Percentiles rank a stretch among this genome's conserved stretches.
Conservation (phyloP, 768 basidiomycete genomes). For the Russula lepida region DNA sequence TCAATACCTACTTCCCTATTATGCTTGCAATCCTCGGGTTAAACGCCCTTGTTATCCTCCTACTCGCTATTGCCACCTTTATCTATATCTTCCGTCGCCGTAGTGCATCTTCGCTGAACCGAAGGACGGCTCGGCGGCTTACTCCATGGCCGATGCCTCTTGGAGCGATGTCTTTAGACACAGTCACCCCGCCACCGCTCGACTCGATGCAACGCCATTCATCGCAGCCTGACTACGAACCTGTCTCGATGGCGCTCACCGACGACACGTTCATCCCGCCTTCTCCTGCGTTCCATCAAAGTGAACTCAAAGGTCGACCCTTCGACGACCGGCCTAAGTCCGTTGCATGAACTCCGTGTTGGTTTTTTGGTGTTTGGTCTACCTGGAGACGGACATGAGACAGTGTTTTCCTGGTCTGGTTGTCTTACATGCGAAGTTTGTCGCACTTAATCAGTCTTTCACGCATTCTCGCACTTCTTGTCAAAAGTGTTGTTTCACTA, state of each 20-base stretch:
- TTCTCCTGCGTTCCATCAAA: constrained; percentile 26
- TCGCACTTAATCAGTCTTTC: background rate
- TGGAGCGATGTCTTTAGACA: constrained; percentile 29
- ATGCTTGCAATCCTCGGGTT: constrained; percentile 70
- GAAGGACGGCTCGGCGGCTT: constrained; percentile 37
- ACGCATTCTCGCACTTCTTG: background rate
- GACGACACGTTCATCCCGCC: constrained; percentile 33
- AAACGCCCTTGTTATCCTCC: constrained; percentile 62
- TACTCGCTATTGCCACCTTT: constrained; percentile 46
- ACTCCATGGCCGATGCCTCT: constrained; percentile 58
- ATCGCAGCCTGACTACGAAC: constrained; percentile 50
- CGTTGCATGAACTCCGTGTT: constrained; percentile 26
- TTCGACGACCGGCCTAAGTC: constrained; percentile 21
- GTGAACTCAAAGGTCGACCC: constrained; percentile 9
- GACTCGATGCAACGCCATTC: constrained; percentile 15
- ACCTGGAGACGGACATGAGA: background rate
- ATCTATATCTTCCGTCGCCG: constrained; percentile 44
- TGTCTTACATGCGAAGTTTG: background rate
- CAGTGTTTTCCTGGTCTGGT: background rate
- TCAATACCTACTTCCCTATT: constrained; percentile 60
- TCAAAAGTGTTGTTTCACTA: background rate
- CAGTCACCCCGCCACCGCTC: constrained; percentile 16
- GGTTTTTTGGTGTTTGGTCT: too few species aligned
- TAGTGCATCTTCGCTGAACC: constrained; percentile 28
- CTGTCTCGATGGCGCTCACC: constrained; percentile 51